These are phyloP conservation scores for Tetrahymena elliotti DNA, from an alignment of 73 alveolate genomes.

Conservation along the genomic window DNA sequence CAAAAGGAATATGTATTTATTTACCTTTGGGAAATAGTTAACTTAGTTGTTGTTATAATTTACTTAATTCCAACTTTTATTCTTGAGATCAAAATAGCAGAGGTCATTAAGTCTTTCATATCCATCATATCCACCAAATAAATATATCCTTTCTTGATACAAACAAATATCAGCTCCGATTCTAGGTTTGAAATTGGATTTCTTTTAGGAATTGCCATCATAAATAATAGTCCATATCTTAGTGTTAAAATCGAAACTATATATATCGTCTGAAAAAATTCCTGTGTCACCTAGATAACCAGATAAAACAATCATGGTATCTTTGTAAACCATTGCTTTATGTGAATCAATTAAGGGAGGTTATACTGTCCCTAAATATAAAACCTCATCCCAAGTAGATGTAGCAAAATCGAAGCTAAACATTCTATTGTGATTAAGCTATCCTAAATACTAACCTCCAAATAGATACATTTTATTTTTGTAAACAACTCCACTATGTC, in stretches of 20 bases:
- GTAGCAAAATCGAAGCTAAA: neutral
- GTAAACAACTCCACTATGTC: constrained; percentile 82
- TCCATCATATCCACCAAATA: neutral
- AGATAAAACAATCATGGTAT: neutral
- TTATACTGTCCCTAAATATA: neutral
- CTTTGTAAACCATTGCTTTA: neutral
- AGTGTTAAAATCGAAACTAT: neutral
- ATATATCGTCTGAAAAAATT: neutral
- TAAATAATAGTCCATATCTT: neutral
- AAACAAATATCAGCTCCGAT: neutral
- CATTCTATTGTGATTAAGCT: constrained; percentile 8
- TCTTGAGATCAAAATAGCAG: neutral
- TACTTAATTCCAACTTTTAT: neutral
- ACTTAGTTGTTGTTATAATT: neutral
- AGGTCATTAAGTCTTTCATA: neutral
- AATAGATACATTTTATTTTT: constrained; percentile 55
- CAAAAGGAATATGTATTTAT: neutral
- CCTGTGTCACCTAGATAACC: neutral
- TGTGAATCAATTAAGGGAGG: neutral
- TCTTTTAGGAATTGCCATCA: neutral
- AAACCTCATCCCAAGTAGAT: neutral
- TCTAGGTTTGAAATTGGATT: neutral
- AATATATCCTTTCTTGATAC: neutral
- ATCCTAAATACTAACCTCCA: constrained; percentile 66
- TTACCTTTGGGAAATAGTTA: neutral